phyloP scores from a whole-genome alignment of 75 land plant genomes.

The Larix kaempferi region DNA sequence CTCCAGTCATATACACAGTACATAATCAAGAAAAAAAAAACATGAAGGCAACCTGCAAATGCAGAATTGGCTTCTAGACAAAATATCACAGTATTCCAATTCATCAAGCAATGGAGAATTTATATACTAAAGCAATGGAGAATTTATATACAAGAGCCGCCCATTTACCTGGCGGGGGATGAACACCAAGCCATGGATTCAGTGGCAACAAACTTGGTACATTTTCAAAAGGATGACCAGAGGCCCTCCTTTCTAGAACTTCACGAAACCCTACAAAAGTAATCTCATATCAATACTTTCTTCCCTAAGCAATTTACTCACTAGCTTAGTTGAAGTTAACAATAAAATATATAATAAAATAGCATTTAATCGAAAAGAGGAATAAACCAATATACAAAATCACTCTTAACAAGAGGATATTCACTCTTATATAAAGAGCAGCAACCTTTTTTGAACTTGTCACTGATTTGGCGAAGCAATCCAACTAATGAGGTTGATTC shows the following conservation, averaged over 20 bases:
- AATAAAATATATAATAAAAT: background rate
- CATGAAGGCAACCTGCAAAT: background rate
- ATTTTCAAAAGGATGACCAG: constrained; percentile 98
- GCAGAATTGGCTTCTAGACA: background rate
- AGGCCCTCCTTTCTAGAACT: constrained; percentile 73
- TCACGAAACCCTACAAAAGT: constrained; percentile 79
- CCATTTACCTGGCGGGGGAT: constrained; percentile 74
- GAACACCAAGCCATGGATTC: constrained; percentile 84
- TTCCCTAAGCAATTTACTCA: background rate
- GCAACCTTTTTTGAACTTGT: constrained; percentile 85
- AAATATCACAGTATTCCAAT: background rate
- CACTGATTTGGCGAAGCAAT: constrained; percentile 77
- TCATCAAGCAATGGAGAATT: background rate
- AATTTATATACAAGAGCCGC: background rate
- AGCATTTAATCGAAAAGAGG: background rate
- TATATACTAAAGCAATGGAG: too few relatives aligned
- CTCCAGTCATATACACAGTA: background rate
- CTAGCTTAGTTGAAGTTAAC: background rate
- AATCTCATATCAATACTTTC: background rate
- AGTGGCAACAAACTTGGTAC: constrained; percentile 84
- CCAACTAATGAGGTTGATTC: constrained; percentile 84
- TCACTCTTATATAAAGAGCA: background rate
- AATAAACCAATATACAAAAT: background rate
- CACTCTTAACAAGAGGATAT: background rate
- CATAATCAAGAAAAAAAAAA: background rate